Conservation (phyloP, 352 stramenopile species). For the Phytopythium mirpurense region DNA sequence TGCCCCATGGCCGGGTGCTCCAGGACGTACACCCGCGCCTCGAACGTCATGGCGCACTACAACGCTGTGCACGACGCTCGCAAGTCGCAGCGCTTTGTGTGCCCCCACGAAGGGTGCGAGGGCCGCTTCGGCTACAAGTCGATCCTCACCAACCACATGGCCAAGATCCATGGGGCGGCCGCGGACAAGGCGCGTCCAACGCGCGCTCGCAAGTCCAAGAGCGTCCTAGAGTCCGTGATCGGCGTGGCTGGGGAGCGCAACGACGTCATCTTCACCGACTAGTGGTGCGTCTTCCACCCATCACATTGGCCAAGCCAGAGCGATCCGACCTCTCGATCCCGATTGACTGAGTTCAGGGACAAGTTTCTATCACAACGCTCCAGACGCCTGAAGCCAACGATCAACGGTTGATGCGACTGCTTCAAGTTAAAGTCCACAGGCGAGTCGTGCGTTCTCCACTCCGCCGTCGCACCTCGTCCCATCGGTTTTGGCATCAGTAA, state of each 20-base stretch:
- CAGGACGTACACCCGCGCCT: slow-evolving; percentile 63
- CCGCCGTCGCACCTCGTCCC: no score
- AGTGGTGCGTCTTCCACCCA: no score
- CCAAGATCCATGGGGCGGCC: slow-evolving; percentile 39
- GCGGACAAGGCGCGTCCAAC: neutral
- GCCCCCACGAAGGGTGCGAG: slow-evolving; percentile 45
- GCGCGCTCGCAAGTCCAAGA: neutral
- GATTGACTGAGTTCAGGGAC: no score
- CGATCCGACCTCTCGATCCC: no score
- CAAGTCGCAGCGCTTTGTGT: slow-evolving; percentile 62
- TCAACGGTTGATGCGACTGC: no score
- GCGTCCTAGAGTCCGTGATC: neutral
- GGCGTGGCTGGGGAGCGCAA: neutral
- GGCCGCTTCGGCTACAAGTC: slow-evolving; percentile 76
- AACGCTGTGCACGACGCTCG: slow-evolving; percentile 58
- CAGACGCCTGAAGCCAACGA: no score
- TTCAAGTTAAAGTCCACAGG: no score
- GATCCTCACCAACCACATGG: slow-evolving; percentile 54
- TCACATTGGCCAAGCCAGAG: no score
- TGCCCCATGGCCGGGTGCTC: slow-evolving; percentile 55
- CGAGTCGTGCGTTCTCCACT: no score
- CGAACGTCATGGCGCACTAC: slow-evolving; percentile 74
- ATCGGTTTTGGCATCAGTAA: no score
- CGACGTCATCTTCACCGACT: no score
- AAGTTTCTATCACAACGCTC: no score